Evolutionary conservation across 2,329 filamentous ascomycete genomes (phyloP).

Genomic region (Bipolaris oryzae): DNA sequence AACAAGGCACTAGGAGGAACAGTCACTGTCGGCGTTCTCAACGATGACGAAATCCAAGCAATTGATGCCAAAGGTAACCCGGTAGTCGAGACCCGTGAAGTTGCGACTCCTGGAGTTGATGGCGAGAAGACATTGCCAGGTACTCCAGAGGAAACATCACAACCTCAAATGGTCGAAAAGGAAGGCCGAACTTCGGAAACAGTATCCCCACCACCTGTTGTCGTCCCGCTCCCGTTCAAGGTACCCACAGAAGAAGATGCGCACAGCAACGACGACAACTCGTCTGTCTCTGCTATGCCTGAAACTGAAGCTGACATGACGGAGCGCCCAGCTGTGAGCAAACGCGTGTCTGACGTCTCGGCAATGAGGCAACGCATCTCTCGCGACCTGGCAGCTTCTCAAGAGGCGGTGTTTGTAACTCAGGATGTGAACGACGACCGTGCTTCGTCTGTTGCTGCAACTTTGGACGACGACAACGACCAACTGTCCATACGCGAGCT

Average conservation of each 20-base stretch:
- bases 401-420: conserved; percentile 46
- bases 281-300: conserved; percentile 64
- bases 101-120: neutral
- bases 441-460: conserved; percentile 57
- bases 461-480: conserved; percentile 65
- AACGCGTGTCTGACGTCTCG: conserved; percentile 41
- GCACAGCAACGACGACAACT: conserved; percentile 52
- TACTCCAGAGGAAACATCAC: conserved; percentile 9
- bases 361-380: conserved; percentile 38
- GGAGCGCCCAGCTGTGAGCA: conserved; percentile 42
- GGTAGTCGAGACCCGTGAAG: conserved; percentile 15
- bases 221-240: conserved; percentile 70
- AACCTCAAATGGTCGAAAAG: conserved; percentile 8
- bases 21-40: conserved; percentile 61
- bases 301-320: conserved; percentile 27
- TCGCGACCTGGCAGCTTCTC: conserved; percentile 31
- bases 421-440: conserved; percentile 48
- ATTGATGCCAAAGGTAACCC: conserved; percentile 43
- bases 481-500: conserved; percentile 42
- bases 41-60: conserved; percentile 54
- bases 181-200: conserved; percentile 39
- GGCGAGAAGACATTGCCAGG: conserved; percentile 8
- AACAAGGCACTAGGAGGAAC: conserved; percentile 48
- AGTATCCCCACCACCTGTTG: conserved; percentile 56
- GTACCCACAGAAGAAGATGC: conserved; percentile 58